Conservation (phyloP, 805 yeast genomes). For the Yarrowia porcina region DNA sequence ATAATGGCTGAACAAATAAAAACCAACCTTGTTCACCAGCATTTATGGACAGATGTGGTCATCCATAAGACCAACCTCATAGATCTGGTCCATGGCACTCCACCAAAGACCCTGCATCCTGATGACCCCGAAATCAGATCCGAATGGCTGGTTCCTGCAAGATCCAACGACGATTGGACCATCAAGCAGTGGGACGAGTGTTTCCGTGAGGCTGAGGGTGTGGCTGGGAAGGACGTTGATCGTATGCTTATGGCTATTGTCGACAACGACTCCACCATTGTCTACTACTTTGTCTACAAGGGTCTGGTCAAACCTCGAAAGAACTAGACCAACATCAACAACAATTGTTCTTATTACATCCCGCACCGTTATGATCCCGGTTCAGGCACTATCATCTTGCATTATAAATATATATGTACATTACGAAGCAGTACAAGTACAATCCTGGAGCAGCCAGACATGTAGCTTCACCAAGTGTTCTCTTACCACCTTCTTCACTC, state of each 20-base stretch:
- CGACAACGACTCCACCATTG: constrained; percentile 45
- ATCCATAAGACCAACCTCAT: constrained; percentile 25
- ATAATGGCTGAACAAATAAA: constrained; percentile 31
- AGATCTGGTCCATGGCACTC: constrained; percentile 33
- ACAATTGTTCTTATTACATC: not conserved
- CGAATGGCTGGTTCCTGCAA: constrained; percentile 35
- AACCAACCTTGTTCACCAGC: constrained; percentile 40
- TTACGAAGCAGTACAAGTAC: not conserved
- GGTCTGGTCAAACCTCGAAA: constrained; percentile 43
- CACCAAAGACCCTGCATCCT: constrained; percentile 38
- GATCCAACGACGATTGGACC: constrained; percentile 37
- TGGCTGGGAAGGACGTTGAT: constrained; percentile 16
- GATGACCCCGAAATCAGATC: constrained; percentile 25
- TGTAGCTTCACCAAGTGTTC: too few species aligned
- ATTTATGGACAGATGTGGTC: constrained; percentile 39
- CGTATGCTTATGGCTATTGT: constrained; percentile 44
- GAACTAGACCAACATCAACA: constrained; percentile 34
- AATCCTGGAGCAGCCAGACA: not conserved
- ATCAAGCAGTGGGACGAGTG: constrained; percentile 37
- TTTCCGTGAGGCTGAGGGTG: constrained; percentile 33
- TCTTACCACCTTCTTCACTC: not conserved
- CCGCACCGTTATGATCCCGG: constrained; percentile 7
- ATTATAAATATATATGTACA: constrained; percentile 17
- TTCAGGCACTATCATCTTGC: constrained; percentile 6
- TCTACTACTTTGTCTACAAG: constrained; percentile 42